Percentiles rank a stretch among this genome's conserved stretches.
phyloP scores from a whole-genome alignment of 2,329 filamentous ascomycete genomes.

The Xylariaceae sp. region DNA sequence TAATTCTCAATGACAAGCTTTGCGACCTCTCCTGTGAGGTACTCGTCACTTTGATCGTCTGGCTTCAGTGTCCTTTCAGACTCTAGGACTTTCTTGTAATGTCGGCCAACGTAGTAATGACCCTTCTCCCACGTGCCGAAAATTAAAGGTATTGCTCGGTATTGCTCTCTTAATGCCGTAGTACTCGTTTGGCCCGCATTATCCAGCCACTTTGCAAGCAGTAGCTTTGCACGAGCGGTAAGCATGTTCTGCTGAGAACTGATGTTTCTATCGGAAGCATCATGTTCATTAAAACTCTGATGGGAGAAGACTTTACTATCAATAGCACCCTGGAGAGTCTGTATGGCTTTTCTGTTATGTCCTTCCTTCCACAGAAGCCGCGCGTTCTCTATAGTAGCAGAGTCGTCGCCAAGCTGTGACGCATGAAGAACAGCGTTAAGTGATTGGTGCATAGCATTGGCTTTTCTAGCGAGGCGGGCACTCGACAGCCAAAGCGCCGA shows the following conservation, averaged over 20 bases:
- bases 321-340: constrained; percentile 86
- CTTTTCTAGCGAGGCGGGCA: constrained; percentile 84
- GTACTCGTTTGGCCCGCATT: constrained; percentile 92
- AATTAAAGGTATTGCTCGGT: constrained; percentile 78
- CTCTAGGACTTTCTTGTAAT: constrained; percentile 96
- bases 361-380: constrained; percentile 92
- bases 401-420: constrained; percentile 80
- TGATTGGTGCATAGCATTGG: constrained; percentile 81
- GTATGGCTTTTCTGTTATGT: constrained; percentile 92
- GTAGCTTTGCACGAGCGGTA: constrained; percentile 79
- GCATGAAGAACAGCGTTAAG: constrained; percentile 95
- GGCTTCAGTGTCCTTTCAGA: constrained; percentile 79
- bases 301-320: constrained; percentile 75
- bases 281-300: constrained; percentile 44
- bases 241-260: constrained; percentile 63
- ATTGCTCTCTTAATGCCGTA: constrained; percentile 77
- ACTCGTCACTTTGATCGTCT: constrained; percentile 78
- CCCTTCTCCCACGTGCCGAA: constrained; percentile 87
- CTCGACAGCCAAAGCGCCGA: constrained; percentile 86
- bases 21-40: constrained; percentile 80
- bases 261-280: constrained; percentile 48
- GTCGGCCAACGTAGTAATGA: constrained; percentile 94
- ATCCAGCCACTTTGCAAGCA: constrained; percentile 97
- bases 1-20: constrained; percentile 93
- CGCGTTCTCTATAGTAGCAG: constrained; percentile 92